These are phyloP conservation scores for Xenosphaeropsis pyriputrescens DNA, from an alignment of 2,329 filamentous ascomycete species.

Conservation along the genomic window DNA sequence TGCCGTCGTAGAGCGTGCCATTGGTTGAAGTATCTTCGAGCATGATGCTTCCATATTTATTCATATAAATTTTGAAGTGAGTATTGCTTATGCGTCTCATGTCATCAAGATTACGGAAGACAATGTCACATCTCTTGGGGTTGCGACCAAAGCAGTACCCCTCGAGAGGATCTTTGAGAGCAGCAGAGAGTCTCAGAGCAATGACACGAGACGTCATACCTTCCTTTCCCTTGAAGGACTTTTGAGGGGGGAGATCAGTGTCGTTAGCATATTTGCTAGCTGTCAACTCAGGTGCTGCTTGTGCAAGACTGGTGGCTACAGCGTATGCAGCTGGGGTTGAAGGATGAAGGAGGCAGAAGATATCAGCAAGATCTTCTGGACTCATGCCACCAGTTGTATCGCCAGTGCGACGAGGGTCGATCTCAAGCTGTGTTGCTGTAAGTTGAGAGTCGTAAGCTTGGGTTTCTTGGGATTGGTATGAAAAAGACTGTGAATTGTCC, in stretches of 20 bases:
- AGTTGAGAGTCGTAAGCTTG: slow-evolving; percentile 7
- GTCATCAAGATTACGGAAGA: slow-evolving; percentile 50
- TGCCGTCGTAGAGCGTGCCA: slow-evolving; percentile 73
- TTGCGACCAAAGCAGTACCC: slow-evolving; percentile 88
- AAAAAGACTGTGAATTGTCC: too few relatives aligned
- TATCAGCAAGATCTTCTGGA: slow-evolving; percentile 72
- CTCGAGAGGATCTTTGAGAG: slow-evolving; percentile 47
- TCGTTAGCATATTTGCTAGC: slow-evolving; percentile 36
- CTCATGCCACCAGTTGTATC: slow-evolving; percentile 71
- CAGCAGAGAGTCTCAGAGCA: slow-evolving; percentile 65
- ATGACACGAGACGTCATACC: slow-evolving; percentile 37
- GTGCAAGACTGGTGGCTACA: slow-evolving; percentile 40
- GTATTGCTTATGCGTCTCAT: slow-evolving; percentile 72
- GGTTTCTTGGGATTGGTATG: too few relatives aligned
- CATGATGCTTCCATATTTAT: slow-evolving; percentile 76
- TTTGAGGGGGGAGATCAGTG: slow-evolving; percentile 6
- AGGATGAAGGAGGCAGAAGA: slow-evolving; percentile 79
- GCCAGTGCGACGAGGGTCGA: slow-evolving; percentile 69
- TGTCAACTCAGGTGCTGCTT: slow-evolving; percentile 40
- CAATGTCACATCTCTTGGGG: slow-evolving; percentile 51
- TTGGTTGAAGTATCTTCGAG: slow-evolving; percentile 92
- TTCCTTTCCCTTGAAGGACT: slow-evolving; percentile 8
- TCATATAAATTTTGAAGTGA: slow-evolving; percentile 93
- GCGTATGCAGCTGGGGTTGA: slow-evolving; percentile 56
- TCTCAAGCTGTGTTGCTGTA: slow-evolving; percentile 60